Percentiles rank a stretch among this genome's conserved stretches.
These are phyloP conservation scores for Colletotrichum sp. DNA, from an alignment of 2,329 filamentous ascomycete species.

Conservation along the genomic window DNA sequence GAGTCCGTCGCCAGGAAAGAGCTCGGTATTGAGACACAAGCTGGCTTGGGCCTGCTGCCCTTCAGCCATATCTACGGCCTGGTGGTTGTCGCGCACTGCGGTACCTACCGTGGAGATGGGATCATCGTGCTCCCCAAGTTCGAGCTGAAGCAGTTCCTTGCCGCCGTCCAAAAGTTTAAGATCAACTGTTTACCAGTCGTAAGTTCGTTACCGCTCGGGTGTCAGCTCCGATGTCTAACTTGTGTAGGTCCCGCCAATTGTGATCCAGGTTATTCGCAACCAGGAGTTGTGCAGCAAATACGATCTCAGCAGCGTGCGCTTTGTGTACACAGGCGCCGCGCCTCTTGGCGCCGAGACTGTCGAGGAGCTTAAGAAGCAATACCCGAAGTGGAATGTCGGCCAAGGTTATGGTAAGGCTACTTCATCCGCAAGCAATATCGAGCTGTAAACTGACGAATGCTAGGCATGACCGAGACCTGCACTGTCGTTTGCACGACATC, in stretches of 20 bases:
- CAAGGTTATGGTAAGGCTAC: slow-evolving; percentile 70
- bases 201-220: slow-evolving; percentile 25
- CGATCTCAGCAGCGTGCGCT: slow-evolving; percentile 70
- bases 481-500: slow-evolving; percentile 68
- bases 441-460: neutral
- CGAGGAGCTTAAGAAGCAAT: slow-evolving; percentile 63
- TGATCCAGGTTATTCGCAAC: slow-evolving; percentile 75
- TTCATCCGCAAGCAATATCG: neutral
- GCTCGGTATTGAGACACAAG: slow-evolving; percentile 42
- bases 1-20: slow-evolving; percentile 42
- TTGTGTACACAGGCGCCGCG: slow-evolving; percentile 75
- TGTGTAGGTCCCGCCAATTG: slow-evolving; percentile 74
- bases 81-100: slow-evolving; percentile 70
- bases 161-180: slow-evolving; percentile 70
- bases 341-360: slow-evolving; percentile 75
- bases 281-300: slow-evolving; percentile 63
- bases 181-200: slow-evolving; percentile 72
- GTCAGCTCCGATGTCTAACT: neutral
- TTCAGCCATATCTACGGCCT: slow-evolving; percentile 85
- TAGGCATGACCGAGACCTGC: slow-evolving; percentile 75
- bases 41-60: slow-evolving; percentile 72
- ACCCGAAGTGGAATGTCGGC: slow-evolving; percentile 68
- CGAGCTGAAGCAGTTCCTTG: slow-evolving; percentile 69
- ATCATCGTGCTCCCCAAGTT: slow-evolving; percentile 78
- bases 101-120: slow-evolving; percentile 74